Base-by-base conservation (phyloP, 2,329 filamentous ascomycete genomes). In the Fusarium graminum region DNA sequence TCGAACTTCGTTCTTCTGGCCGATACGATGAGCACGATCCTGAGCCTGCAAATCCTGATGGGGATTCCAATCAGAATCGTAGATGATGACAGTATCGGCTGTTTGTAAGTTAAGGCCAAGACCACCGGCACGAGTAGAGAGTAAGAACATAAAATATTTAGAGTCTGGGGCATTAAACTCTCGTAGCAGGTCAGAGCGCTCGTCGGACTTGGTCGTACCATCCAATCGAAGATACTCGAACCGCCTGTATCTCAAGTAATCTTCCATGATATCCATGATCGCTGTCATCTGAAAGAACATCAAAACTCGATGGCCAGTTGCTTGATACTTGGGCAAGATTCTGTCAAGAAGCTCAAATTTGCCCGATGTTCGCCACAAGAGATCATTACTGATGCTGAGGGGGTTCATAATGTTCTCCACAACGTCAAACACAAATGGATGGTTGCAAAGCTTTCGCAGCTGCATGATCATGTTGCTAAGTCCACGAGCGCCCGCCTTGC, bases 271-370 rank as follows among this genome's bases (percentile, higher is more conserved):
- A 80, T 99, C 97, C 95, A 99, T 99, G 76, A 99, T 99, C 64
- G 97, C 94, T 6, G 95, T 99, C 95, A 99, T 99, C 78, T 99
- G 95, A 85, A 99, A 99, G 86, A 99, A 99, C 92, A 99, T 98
- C 77, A 99, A 85, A 28, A 98, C 93, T 79, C 95, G 91, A 87
- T 99, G 95, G 16, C 93, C 93, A 2, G 92, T 94, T 4, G 86
- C 89, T 71, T 92, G 88, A 79, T 99, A 98, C 80, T 99, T 99
- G 44, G 95, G 95, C 66, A 99, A 79, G 63, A 99, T 85, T 50
- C 95, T 87, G 77, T 99, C 95, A 26, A 99, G 85, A 29, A 99
- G 85, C 81, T 99, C 95, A 73, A 99, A 99, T 80, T 99, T 99
- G 75, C 95, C 96, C 29, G 94, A 89, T 3, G 94, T 96, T 79